Evolutionary conservation across 1,284 basidiomycete species (phyloP).

Genomic region (Sparassis latifolia): DNA sequence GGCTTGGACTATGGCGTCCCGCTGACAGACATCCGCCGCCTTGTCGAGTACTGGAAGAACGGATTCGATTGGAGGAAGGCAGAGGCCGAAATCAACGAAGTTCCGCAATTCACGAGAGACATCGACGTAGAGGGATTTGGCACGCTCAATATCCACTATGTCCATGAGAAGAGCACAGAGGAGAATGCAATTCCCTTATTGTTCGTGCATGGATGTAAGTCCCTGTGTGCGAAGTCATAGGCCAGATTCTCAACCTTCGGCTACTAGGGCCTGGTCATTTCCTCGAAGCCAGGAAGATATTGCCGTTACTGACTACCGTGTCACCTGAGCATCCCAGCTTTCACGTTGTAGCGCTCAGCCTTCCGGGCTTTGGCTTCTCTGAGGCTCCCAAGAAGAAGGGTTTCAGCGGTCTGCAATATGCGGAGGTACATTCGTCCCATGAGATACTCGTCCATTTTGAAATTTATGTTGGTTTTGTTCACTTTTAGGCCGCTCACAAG

Average conservation of each 20-base stretch:
- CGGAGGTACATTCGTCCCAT: constrained; percentile 4
- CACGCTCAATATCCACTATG: constrained; percentile 35
- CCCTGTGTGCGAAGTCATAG: neutral
- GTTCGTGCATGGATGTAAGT: constrained; percentile 42
- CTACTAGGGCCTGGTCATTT: constrained; percentile 38
- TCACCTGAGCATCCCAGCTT: constrained; percentile 29
- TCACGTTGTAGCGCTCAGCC: constrained; percentile 38
- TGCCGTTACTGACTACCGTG: constrained; percentile 20
- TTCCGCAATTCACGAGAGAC: constrained; percentile 40
- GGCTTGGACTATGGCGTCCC: constrained; percentile 35
- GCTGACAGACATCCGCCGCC: constrained; percentile 32
- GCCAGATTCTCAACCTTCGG: neutral
- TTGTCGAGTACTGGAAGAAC: constrained; percentile 32
- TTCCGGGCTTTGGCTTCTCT: constrained; percentile 36
- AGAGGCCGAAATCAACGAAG: constrained; percentile 33
- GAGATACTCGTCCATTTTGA: neutral
- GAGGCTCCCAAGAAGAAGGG: constrained; percentile 27
- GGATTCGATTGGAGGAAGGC: constrained; percentile 37
- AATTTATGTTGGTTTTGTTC: neutral
- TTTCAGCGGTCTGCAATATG: constrained; percentile 26
- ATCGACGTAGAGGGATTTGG: constrained; percentile 32
- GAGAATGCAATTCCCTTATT: constrained; percentile 36
- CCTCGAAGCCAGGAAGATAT: constrained; percentile 31
- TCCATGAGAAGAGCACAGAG: constrained; percentile 32
- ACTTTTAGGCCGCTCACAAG: constrained; percentile 3